phyloP scores from a whole-genome alignment of 2,329 filamentous ascomycete species.

The Cadophora sp. region DNA sequence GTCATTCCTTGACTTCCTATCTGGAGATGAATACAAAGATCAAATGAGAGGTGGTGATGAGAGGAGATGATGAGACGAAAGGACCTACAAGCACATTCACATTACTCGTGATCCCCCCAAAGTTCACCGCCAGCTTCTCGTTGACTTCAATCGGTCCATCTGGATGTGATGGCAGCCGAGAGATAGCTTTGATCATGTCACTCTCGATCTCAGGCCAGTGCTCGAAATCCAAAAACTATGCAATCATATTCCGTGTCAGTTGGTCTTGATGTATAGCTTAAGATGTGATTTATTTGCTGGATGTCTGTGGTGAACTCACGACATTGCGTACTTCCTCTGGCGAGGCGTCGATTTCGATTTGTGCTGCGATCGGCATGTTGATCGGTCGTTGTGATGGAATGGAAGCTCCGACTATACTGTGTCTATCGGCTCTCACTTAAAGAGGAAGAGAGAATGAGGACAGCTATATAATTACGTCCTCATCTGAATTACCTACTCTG shows the following conservation, averaged over 20 bases:
- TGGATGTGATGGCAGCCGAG: constrained; percentile 3
- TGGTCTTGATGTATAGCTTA: not conserved
- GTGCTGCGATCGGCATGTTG: constrained; percentile 4
- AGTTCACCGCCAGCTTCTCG: constrained; percentile 20
- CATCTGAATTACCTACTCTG: not conserved
- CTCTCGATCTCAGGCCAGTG: constrained; percentile 20
- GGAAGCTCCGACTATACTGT: not conserved
- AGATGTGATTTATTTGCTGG: no score
- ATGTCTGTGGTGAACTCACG: constrained; percentile 3
- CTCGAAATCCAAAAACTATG: constrained; percentile 27
- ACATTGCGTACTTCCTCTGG: constrained; percentile 25
- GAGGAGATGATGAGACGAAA: not conserved
- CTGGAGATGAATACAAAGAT: no score
- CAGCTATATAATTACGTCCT: not conserved
- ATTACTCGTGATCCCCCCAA: constrained; percentile 18
- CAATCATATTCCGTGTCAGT: not conserved
- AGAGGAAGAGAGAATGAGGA: not conserved
- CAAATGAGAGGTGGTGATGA: no score
- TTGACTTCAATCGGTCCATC: constrained; percentile 19
- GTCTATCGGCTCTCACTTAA: not conserved
- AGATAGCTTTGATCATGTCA: constrained; percentile 12
- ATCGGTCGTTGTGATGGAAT: not conserved
- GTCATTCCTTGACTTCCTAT: no score
- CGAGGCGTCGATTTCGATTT: constrained; percentile 29
- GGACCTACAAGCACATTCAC: constrained; percentile 16